Evolutionary conservation across 108 stramenopile species (phyloP), one percentile per base, ranked within the genome.

Genomic region (Mediolabrus comicus): DNA sequence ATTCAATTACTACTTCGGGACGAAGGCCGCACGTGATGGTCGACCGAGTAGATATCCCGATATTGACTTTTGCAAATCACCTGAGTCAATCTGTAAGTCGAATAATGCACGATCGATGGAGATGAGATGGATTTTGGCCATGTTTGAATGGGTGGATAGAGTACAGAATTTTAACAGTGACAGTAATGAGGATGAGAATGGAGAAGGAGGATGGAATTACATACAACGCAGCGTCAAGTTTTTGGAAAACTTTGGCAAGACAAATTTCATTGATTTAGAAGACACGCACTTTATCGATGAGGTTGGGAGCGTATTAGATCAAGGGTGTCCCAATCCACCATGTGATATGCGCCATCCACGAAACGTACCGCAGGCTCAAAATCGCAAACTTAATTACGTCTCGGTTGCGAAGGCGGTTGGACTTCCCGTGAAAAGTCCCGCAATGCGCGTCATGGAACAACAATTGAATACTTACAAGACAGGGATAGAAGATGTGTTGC

Each of bases 51-150:
- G 71, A 11, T 80, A 80, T 64, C 73, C 74, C 11, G 38, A 62
- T 43, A 43, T 69, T 12, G 38, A 80, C 51, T 80, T 80, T 65
- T 80, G 79, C 36, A 11, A 19, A 13, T 43, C 67, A 32, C 79
- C 79, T 1, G 73, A 71, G 16, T 59, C 68, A 53, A 24, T 63
- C 19, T 63, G 62, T 8, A 49, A 1, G 19, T 49, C 46, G 46
- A 8, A 54, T 8, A 30, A 32, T 33, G 9, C 29, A 9, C 34
- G 11, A 13, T 33, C 29, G 1, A 30, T 19, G 22, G 70, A 65
- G 51, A 49, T 71, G 58, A 53, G 59, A 36, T 71, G 70, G 70
- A 71, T 71, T 11, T 14, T 63, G 51, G 70, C 62, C 28, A 53
- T 71, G 51, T 71, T 71, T 59, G 49, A 56, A n/a, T 71, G 70